Evolutionary conservation across 768 basidiomycete genomes (phyloP).

Genomic region (Pluteus cervinus): DNA sequence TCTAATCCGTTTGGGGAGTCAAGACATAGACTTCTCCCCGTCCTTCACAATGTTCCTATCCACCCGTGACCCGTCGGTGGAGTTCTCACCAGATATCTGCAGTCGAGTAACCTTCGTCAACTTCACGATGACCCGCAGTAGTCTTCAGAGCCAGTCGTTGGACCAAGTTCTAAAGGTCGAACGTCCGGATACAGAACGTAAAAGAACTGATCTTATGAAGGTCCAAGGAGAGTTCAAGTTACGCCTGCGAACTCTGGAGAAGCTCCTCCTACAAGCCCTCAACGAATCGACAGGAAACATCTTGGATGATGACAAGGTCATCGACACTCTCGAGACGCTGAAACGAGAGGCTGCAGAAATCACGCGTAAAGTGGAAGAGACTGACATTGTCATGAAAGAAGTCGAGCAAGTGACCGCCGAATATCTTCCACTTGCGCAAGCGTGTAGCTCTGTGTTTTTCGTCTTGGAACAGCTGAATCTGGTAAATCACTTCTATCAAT

Average conservation of each 20-base stretch:
- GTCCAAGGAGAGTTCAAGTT: conserved; percentile 97
- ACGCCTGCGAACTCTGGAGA: conserved; percentile 87
- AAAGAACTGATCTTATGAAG: conserved; percentile 95
- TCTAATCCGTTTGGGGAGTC: conserved; percentile 90
- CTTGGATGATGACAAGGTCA: conserved; percentile 97
- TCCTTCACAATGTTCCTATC: conserved; percentile 99
- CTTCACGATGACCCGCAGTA: conserved; percentile 98
- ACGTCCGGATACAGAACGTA: conserved; percentile 92
- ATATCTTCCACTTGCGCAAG: conserved; percentile 90
- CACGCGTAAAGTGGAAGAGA: conserved; percentile 93
- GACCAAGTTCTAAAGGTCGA: conserved; percentile 97
- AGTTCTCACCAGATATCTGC: conserved; percentile 98
- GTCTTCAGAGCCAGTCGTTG: conserved; percentile 95
- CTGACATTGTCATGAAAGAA: conserved; percentile 92
- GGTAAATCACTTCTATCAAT: conserved; percentile 98
- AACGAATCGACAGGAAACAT: conserved; percentile 98
- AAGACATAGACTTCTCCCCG: conserved; percentile 99
- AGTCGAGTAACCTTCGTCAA: conserved; percentile 95
- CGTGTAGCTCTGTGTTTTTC: conserved; percentile 96
- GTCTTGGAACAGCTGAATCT: conserved; percentile 90
- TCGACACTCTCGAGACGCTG: conserved; percentile 90
- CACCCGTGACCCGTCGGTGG: conserved; percentile 93
- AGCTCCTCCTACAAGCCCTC: conserved; percentile 86
- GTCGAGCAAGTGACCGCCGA: conserved; percentile 94
- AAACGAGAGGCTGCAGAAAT: conserved; percentile 97